Evolutionary conservation across 768 basidiomycete genomes (phyloP).

Genomic region (Tubosaeta sp.): DNA sequence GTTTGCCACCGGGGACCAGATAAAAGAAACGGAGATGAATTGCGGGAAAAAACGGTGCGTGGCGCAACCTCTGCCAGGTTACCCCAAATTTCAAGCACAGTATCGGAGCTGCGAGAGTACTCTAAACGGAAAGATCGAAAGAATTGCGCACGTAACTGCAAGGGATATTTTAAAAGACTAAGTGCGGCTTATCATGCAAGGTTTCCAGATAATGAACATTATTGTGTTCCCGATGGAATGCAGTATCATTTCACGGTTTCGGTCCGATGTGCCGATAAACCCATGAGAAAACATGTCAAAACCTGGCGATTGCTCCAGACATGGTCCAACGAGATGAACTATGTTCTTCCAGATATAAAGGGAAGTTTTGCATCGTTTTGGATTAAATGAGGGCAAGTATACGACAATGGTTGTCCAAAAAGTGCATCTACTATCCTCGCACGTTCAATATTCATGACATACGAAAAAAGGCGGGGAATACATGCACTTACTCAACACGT

Average conservation of each 20-base stretch:
- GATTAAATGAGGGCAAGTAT: constrained; percentile 17
- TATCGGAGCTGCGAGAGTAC: not conserved
- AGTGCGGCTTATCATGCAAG: not conserved
- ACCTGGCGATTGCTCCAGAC: not conserved
- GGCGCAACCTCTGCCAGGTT: not conserved
- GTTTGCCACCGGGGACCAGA: not conserved
- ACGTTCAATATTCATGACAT: constrained; percentile 1
- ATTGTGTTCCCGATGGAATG: not conserved
- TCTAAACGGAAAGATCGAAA: not conserved
- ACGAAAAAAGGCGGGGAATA: not conserved
- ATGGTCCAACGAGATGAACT: not conserved
- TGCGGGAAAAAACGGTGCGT: not conserved
- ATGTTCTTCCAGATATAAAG: not conserved
- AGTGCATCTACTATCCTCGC: constrained; percentile 24
- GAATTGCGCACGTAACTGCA: not conserved
- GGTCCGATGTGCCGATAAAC: not conserved
- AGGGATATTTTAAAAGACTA: not conserved
- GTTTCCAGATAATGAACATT: not conserved
- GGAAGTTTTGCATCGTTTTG: constrained; percentile 9
- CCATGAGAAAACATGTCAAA: not conserved
- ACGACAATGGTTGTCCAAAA: constrained; percentile 17
- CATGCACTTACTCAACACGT: constrained; percentile 16
- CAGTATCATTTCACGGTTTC: not conserved
- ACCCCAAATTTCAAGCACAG: not conserved
- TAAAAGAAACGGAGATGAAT: not conserved